A percentile compares a stretch with the other conserved stretches of the same genome.
Evolutionary conservation across 2,329 filamentous ascomycete genomes (phyloP).

Genomic region (Cercospora sp.): DNA sequence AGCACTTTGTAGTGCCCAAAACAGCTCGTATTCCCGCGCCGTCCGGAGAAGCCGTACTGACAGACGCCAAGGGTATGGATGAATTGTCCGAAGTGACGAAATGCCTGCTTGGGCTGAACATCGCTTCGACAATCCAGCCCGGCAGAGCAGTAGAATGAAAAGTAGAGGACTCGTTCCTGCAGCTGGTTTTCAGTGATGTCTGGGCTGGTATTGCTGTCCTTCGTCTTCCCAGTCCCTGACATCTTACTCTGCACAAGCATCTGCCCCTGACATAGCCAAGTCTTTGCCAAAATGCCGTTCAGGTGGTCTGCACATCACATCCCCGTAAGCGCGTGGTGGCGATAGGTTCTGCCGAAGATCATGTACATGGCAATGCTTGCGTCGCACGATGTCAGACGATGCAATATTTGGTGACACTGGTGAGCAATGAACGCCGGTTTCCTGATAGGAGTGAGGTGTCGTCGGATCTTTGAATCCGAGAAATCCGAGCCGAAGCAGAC

Average conservation of each 20-base stretch:
- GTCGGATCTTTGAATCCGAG: background rate
- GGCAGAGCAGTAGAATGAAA: background rate
- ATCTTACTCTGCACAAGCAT: background rate
- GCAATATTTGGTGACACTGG: background rate
- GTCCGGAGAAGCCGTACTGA: background rate
- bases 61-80: background rate
- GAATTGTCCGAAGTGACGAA: background rate
- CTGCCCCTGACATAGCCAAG: background rate
- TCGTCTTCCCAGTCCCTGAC: background rate
- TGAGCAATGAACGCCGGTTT: background rate
- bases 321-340: background rate
- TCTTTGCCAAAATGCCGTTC: background rate
- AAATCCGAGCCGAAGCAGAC: background rate
- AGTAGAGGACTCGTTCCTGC: background rate
- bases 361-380: background rate
- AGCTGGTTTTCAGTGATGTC: background rate
- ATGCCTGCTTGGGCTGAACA: background rate
- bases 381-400: background rate
- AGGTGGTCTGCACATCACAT: background rate
- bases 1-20: background rate
- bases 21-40: background rate
- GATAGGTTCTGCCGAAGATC: background rate
- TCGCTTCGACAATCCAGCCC: background rate
- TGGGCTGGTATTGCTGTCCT: background rate
- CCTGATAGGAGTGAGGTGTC: background rate